Evolutionary conservation across 2,329 filamentous ascomycete species (phyloP).

Genomic region (Trichoderma gracile): DNA sequence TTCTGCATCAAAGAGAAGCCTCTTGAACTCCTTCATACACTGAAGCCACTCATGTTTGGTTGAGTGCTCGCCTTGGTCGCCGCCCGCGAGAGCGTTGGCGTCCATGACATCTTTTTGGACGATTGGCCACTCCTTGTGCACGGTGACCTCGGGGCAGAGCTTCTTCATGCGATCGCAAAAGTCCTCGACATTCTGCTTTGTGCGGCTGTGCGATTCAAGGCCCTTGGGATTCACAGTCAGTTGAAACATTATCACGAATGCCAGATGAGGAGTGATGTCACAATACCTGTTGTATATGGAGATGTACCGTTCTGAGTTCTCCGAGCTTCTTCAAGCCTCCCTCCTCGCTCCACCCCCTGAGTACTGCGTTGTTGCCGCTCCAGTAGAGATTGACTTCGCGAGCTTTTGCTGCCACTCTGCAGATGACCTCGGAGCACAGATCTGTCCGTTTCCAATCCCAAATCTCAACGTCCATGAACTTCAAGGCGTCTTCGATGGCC

Average conservation of each 20-base stretch:
- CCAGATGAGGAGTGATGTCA: not conserved
- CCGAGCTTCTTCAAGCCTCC: conserved; percentile 32
- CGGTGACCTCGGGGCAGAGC: conserved; percentile 22
- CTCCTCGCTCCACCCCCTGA: conserved; percentile 36
- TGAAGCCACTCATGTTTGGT: conserved; percentile 33
- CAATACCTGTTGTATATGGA: conserved; percentile 30
- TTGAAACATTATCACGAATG: not conserved
- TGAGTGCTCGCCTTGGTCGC: conserved; percentile 26
- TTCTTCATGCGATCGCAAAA: conserved; percentile 28
- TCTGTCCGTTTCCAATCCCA: conserved; percentile 38
- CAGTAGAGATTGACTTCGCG: conserved; percentile 34
- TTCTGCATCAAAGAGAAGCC: conserved; percentile 30
- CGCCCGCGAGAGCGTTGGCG: conserved; percentile 1
- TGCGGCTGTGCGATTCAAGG: conserved; percentile 28
- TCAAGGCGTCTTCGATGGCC: conserved; percentile 34
- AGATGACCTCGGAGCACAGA: conserved; percentile 33
- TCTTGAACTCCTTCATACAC: conserved; percentile 33
- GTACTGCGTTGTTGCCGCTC: conserved; percentile 39
- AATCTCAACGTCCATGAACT: conserved; percentile 33
- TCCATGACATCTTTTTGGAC: conserved; percentile 16
- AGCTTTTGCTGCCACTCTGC: conserved; percentile 20
- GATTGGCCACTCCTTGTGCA: conserved; percentile 23
- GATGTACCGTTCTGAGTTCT: conserved; percentile 32
- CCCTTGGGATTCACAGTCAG: conserved; percentile 22
- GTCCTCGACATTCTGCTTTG: conserved; percentile 26